Conservation (phyloP, 352 stramenopile species). For the Globisporangium megalacanthum region DNA sequence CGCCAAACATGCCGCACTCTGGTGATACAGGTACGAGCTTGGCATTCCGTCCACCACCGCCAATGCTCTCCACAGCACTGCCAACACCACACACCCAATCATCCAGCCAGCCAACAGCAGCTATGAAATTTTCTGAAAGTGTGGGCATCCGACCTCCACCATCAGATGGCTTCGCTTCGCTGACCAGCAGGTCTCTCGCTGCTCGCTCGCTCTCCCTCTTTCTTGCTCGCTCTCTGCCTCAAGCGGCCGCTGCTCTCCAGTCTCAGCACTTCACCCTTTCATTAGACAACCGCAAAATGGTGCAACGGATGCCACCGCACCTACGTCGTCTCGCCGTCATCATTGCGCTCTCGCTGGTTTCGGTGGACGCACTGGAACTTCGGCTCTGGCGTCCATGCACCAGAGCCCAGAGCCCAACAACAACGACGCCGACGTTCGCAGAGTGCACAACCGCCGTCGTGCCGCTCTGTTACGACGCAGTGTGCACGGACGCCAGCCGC, state of each 20-base stretch:
- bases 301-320: not conserved
- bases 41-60: too few relatives aligned
- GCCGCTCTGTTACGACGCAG: conserved; percentile 40
- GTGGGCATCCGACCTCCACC: not conserved
- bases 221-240: not conserved
- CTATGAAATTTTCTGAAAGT: not conserved
- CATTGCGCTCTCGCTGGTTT: not conserved
- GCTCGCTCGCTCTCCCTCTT: not conserved
- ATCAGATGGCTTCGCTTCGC: conserved; percentile 2
- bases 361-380: conserved; percentile 1
- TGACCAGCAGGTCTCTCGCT: not conserved
- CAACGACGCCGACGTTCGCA: not conserved
- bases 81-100: not conserved
- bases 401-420: not conserved
- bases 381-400: conserved; percentile 3
- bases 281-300: not conserved
- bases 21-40: too few relatives aligned
- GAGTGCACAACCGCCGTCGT: conserved; percentile 34
- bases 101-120: not conserved
- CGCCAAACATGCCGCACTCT: too few relatives aligned
- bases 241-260: too few relatives aligned
- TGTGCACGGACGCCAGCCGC: conserved; percentile 27
- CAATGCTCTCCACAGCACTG: too few relatives aligned
- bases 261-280: too few relatives aligned
- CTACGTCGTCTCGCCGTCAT: not conserved